A percentile compares a stretch with the other conserved stretches of the same genome.
Evolutionary conservation across 768 basidiomycete species (phyloP).

Genomic region (Crepidotus variabilis): DNA sequence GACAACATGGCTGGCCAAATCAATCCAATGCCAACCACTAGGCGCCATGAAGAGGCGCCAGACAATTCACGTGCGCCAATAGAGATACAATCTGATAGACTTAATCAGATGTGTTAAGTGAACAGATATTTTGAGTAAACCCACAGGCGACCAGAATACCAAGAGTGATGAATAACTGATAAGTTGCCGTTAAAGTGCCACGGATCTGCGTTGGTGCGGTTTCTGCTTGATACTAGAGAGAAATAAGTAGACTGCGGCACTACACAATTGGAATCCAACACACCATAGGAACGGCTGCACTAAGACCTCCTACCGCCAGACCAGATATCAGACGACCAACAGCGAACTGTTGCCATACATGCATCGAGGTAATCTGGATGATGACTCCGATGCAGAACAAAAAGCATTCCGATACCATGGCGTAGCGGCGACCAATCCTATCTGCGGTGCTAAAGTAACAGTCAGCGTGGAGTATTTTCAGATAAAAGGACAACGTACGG

Average conservation of each 20-base stretch:
- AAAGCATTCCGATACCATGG: slow-evolving; percentile 59
- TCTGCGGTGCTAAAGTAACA: slow-evolving; percentile 47
- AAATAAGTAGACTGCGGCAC: not conserved
- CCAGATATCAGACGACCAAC: slow-evolving; percentile 66
- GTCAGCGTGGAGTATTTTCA: not conserved
- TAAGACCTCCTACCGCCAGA: slow-evolving; percentile 64
- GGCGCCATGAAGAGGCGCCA: slow-evolving; percentile 56
- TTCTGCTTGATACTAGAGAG: slow-evolving; percentile 59
- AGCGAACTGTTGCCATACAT: slow-evolving; percentile 63
- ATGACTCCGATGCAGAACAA: slow-evolving; percentile 60
- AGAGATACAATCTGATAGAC: slow-evolving; percentile 52
- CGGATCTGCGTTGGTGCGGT: slow-evolving; percentile 70
- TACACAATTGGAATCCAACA: slow-evolving; percentile 1
- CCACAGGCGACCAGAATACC: slow-evolving; percentile 65
- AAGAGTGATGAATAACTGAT: slow-evolving; percentile 65
- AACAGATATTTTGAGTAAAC: slow-evolving; percentile 12
- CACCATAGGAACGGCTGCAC: slow-evolving; percentile 65
- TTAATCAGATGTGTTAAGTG: not conserved
- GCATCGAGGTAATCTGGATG: slow-evolving; percentile 48
- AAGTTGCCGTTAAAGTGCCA: slow-evolving; percentile 61
- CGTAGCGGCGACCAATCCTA: slow-evolving; percentile 58
- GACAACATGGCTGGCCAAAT: slow-evolving; percentile 60
- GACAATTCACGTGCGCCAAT: slow-evolving; percentile 55
- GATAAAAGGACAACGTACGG: slow-evolving; percentile 34
- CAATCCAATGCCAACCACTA: slow-evolving; percentile 57